These are phyloP conservation scores for Rhodomyrtus tomentosa DNA, from an alignment of 345 rosid species.

Conservation along the genomic window DNA sequence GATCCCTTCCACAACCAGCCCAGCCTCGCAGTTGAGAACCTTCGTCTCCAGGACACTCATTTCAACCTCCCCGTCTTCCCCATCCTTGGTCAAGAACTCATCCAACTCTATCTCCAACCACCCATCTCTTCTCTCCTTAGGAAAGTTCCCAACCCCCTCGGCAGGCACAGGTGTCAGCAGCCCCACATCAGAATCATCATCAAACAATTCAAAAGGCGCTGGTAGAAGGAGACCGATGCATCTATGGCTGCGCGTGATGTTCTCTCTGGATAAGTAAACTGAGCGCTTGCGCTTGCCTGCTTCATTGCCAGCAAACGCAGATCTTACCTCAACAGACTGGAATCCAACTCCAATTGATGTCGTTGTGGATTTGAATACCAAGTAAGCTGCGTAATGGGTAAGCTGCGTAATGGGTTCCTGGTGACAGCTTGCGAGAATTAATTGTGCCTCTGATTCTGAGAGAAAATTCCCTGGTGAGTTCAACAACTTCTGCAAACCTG, in stretches of 20 bases:
- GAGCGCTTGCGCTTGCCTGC: neutral
- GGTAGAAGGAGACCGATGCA: neutral
- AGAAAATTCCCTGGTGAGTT: neutral
- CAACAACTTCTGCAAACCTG: neutral
- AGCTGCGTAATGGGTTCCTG: neutral
- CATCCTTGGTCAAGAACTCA: constrained; percentile 2
- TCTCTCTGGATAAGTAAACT: neutral
- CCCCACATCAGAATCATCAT: neutral
- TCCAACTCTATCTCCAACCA: constrained; percentile 26
- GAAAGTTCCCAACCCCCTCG: neutral
- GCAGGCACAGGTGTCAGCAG: neutral
- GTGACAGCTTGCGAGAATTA: neutral
- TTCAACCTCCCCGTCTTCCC: constrained; percentile 5
- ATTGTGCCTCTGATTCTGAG: neutral
- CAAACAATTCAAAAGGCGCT: neutral
- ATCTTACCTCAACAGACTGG: constrained; percentile 5
- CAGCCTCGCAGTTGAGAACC: neutral
- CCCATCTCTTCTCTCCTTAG: constrained; percentile 11
- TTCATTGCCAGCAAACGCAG: constrained; percentile 1
- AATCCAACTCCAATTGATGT: neutral
- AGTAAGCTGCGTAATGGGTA: neutral
- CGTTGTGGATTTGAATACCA: neutral
- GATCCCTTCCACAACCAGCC: constrained; percentile 21
- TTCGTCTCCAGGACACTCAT: constrained; percentile 8
- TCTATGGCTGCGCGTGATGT: rapidly evolving